phyloP scores from a whole-genome alignment of 495 filamentous ascomycete species.

The Extremus antarcticus region DNA sequence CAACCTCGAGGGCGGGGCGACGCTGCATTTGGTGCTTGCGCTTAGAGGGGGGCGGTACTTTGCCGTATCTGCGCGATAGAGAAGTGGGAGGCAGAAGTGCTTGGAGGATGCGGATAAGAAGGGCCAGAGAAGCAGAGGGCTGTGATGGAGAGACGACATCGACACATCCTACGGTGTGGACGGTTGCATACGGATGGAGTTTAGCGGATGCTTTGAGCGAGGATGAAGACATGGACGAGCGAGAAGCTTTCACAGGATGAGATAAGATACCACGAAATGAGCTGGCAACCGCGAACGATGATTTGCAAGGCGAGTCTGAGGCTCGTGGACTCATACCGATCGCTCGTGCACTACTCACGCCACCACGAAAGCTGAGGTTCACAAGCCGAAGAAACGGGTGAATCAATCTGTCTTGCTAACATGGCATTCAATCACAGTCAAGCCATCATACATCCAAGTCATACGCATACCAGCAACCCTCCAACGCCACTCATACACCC shows the following conservation, averaged over 20 bases:
- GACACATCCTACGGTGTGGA: too few species aligned
- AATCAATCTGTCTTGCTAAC: too few species aligned
- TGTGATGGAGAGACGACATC: neutral
- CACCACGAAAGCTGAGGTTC: too few species aligned
- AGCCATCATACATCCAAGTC: neutral
- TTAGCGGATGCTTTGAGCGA: neutral
- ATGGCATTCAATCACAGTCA: too few species aligned
- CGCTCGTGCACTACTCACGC: too few species aligned
- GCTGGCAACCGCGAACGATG: too few species aligned
- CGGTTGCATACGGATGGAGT: neutral
- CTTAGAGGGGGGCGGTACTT: conserved; percentile 63
- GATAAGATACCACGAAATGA: neutral
- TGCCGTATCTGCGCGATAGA: too few species aligned
- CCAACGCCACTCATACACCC: neutral
- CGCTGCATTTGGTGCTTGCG: conserved; percentile 88
- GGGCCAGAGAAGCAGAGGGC: neutral
- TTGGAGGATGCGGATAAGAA: neutral
- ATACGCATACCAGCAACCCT: neutral
- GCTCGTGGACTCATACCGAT: too few species aligned
- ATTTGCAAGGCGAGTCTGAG: too few species aligned
- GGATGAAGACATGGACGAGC: neutral
- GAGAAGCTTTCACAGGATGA: too few species aligned
- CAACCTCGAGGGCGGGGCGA: conserved; percentile 80
- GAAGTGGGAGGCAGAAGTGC: too few species aligned
- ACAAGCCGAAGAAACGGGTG: too few species aligned